Percentiles rank a stretch among this genome's conserved stretches.
Conservation (phyloP, 352 stramenopile genomes). For the Phytophthora palmivora region DNA sequence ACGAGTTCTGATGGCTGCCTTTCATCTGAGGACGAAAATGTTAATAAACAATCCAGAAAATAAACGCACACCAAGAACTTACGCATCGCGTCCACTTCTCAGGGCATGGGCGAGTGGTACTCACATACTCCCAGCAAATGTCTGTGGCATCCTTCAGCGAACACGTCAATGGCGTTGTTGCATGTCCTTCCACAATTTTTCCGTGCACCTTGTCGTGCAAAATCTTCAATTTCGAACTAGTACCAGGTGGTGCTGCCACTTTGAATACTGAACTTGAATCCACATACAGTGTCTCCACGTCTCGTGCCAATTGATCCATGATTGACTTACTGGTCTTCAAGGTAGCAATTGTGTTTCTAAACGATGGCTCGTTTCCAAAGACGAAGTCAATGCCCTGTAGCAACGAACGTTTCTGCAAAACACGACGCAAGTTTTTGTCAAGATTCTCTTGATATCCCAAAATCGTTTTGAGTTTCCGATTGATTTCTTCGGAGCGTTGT, state of each 20-base stretch:
- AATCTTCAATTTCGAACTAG: constrained; percentile 23
- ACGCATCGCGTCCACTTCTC: constrained; percentile 28
- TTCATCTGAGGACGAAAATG: constrained; percentile 1
- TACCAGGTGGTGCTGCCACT: not conserved
- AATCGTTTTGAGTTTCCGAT: constrained; percentile 23
- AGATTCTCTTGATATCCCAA: constrained; percentile 16
- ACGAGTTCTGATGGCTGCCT: constrained; percentile 20
- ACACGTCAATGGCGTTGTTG: constrained; percentile 29
- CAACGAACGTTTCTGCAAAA: constrained; percentile 19
- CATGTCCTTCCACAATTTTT: constrained; percentile 21
- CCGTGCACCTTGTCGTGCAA: constrained; percentile 9
- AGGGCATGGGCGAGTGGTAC: constrained; percentile 25
- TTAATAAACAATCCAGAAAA: too few relatives aligned
- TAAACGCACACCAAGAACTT: too few relatives aligned
- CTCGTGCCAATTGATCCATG: constrained; percentile 20
- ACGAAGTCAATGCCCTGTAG: constrained; percentile 32
- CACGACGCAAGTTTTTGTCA: constrained; percentile 17
- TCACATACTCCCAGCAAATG: constrained; percentile 35
- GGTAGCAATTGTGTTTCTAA: constrained; percentile 16
- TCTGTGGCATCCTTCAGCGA: constrained; percentile 19
- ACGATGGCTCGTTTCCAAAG: constrained; percentile 27
- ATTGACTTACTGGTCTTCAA: constrained; percentile 30
- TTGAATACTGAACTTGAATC: constrained; percentile 23
- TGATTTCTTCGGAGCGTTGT: constrained; percentile 15
- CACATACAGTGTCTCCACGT: constrained; percentile 16